Conservation (phyloP, 768 basidiomycete species). For the Amanita rubescens region DNA sequence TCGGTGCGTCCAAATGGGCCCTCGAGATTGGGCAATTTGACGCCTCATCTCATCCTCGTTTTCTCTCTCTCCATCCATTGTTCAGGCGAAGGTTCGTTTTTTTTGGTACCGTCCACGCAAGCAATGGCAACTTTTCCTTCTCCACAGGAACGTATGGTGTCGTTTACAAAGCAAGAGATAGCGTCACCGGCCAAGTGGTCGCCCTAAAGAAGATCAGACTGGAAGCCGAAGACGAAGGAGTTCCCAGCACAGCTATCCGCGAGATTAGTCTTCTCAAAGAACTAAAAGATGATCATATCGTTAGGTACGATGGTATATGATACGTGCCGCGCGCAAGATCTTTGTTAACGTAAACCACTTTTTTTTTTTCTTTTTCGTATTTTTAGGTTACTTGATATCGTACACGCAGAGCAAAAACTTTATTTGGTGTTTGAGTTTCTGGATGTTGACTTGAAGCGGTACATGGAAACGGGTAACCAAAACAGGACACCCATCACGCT, state of each 20-base stretch:
- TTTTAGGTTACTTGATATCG: slow-evolving; percentile 90
- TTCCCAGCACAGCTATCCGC: slow-evolving; percentile 95
- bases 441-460: slow-evolving; percentile 93
- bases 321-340: slow-evolving; percentile 1
- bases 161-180: slow-evolving; percentile 93
- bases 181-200: slow-evolving; percentile 72
- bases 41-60: slow-evolving; percentile 7
- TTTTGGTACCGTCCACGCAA: no score
- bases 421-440: slow-evolving; percentile 98
- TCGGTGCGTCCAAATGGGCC: slow-evolving; percentile 88
- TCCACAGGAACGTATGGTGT: slow-evolving; percentile 93
- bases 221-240: slow-evolving; percentile 98
- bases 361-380: no score
- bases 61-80: slow-evolving; percentile 1
- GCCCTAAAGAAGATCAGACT: slow-evolving; percentile 98
- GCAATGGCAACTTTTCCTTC: not conserved
- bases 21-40: no score
- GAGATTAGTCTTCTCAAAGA: slow-evolving; percentile 98
- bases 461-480: slow-evolving; percentile 85
- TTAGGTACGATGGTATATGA: slow-evolving; percentile 48
- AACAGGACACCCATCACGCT: slow-evolving; percentile 63
- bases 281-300: slow-evolving; percentile 92
- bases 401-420: slow-evolving; percentile 94
- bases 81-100: slow-evolving; percentile 36
- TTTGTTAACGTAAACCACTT: slow-evolving; percentile 8